Evolutionary conservation across 2,329 filamentous ascomycete genomes (phyloP), one percentile per base, ranked within the genome.

Genomic region (Claviceps purpurea): DNA sequence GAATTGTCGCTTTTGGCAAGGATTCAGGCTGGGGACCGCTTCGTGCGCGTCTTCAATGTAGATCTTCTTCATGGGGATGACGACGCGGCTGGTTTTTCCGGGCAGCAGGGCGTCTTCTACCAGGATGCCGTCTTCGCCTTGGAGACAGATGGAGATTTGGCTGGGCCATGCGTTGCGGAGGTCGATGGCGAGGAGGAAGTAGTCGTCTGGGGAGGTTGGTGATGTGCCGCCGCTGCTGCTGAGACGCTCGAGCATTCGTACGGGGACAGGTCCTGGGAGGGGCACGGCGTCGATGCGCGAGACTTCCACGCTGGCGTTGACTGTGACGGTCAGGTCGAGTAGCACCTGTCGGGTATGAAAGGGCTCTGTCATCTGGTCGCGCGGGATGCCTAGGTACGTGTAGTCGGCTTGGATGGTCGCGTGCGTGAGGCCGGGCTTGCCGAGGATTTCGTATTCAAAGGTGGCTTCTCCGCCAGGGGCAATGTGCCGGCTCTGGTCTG

Each of bases 141-240:
- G 69, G 2, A 95, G 67, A 30, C 75, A 77, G 3, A 93, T 76
- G 6, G 78, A 73, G 61, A 96, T 79, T 48, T 84, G 82, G 61
- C 81, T 87, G 2, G 89, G 89, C 90, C 90, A 96, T 0, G 86
- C 83, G 62, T 97, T 97, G 52, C 89, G 82, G 30, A 96, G 72
- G 66, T 96, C 91, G 49, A 96, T 73, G 2, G 93, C 72, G 2
- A 95, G 70, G 40, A 95, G 73, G 61, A 89, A 94, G 61, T 88
- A 83, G 39, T 53, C 46, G 42, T 88, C 79, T 14, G 44, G 13
- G 3, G 44, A 10, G 5, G 18, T 16, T n/a, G 22, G 16, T 4
- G 13, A 44, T 26, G 40, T 26, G 42, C 3, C 13, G 13, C 59
- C 0, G 62, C 60, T 3, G 65, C 62, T 30, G 2, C 64, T 61